phyloP scores from a whole-genome alignment of 2,329 filamentous ascomycete genomes.

The Aspergillus sergii region DNA sequence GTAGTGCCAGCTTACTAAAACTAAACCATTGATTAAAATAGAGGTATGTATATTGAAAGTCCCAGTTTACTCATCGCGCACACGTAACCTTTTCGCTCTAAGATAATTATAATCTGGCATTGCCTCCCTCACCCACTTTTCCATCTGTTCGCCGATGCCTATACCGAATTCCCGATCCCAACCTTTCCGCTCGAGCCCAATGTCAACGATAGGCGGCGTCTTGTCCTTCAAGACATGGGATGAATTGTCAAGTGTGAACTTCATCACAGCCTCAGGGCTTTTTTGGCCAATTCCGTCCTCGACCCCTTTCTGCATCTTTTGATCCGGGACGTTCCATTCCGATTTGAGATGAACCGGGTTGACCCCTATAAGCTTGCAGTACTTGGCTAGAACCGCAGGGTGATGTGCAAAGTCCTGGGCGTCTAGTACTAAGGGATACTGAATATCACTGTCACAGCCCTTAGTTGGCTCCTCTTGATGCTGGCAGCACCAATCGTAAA shows the following conservation, averaged over 20 bases:
- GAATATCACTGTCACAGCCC: no score
- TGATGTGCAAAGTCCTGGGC: neutral
- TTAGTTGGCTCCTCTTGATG: neutral
- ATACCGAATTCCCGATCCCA: neutral
- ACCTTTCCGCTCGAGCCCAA: neutral
- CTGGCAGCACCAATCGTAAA: neutral
- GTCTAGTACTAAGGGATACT: neutral
- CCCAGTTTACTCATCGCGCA: neutral
- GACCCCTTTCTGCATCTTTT: neutral
- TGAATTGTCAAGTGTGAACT: neutral
- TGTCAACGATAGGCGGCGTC: neutral
- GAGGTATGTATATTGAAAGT: no score
- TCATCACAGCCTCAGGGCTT: neutral
- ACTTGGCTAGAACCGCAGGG: neutral
- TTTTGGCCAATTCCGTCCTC: neutral
- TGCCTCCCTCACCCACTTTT: neutral
- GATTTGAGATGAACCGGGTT: neutral
- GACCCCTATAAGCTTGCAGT: neutral
- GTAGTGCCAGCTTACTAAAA: fast-evolving
- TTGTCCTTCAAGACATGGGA: neutral
- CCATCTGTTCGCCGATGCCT: neutral
- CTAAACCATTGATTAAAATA: no score
- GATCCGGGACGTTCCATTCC: neutral
- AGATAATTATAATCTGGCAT: neutral
- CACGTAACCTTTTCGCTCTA: neutral